Evolutionary conservation across 352 stramenopile species (phyloP), one percentile per base, ranked within the genome.

Genomic region (Globisporangium megalacanthum): DNA sequence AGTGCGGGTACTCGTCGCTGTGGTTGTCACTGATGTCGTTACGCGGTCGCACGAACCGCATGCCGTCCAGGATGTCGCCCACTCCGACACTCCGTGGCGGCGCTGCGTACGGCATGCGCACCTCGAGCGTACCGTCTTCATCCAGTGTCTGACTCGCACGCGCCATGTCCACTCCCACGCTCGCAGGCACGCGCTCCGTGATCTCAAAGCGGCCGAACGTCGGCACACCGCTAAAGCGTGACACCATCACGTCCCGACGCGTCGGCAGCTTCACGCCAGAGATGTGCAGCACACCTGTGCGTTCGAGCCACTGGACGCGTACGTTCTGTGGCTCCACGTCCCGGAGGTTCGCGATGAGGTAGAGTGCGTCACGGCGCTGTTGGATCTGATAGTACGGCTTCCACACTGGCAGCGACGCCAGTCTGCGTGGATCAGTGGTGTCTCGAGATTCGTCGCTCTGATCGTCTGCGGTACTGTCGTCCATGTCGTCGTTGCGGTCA

Each of bases 151-250:
- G 76, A 13, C 72, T 77, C 17, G 74, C 72, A 15, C 75, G 61
- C 25, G 4, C 25, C 25, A 29, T 29, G 29, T 85, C 69, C 60
- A 86, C 69, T 60, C 74, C 68, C 53, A 72, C 57, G 42, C 73
- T 67, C 46, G 56, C 44, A 35, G 73, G 73, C 53, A 87, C 76
- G 33, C 73, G 71, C 66, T 88, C 69, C 14, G 50, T 54, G 54
- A 89, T 86, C 48, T 87, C 74, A 20, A 89, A 89, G 57, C 77
- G 79, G 25, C 79, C 77, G 42, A 85, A 88, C 3, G 75, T 85
- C 20, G 79, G 75, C 5, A 67, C 49, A 15, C 75, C 77, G 25
- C 67, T 86, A 22, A 86, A 75, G 8, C 66, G 65, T 3, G 79
- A 79, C 56, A 88, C 62, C 31, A 77, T 52, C 8, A 87, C 49